phyloP scores from a whole-genome alignment of 2,329 filamentous ascomycete species.

The Aspergillus clavatus region DNA sequence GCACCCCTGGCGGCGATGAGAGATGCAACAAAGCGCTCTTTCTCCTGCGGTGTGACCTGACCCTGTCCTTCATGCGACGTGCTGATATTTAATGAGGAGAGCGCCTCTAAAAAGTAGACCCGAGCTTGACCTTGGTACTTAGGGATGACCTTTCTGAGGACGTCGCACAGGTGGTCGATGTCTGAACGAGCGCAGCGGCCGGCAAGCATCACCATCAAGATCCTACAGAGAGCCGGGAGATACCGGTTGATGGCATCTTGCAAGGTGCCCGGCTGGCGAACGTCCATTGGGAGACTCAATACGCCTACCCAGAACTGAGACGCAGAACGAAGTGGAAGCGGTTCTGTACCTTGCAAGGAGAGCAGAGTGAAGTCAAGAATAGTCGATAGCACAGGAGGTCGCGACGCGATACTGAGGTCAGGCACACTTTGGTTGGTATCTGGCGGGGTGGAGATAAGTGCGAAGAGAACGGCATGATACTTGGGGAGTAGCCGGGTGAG shows the following conservation, averaged over 20 bases:
- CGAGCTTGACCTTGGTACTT: slow-evolving; percentile 40
- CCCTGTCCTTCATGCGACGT: slow-evolving; percentile 18
- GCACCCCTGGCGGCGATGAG: slow-evolving; percentile 37
- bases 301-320: slow-evolving; percentile 42
- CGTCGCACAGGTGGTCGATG: slow-evolving; percentile 38
- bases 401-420: slow-evolving; percentile 2
- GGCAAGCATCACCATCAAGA: slow-evolving; percentile 38
- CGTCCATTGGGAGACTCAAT: slow-evolving; percentile 29
- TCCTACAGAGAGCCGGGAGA: slow-evolving; percentile 35
- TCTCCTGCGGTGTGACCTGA: slow-evolving; percentile 29
- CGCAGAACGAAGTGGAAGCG: slow-evolving; percentile 44
- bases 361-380: slow-evolving; percentile 40
- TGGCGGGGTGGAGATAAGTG: slow-evolving; percentile 24
- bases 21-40: slow-evolving; percentile 39
- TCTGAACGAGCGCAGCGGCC: slow-evolving; percentile 45
- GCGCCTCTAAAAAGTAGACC: slow-evolving; percentile 32
- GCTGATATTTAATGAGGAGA: slow-evolving; percentile 27
- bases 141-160: slow-evolving; percentile 39
- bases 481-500: slow-evolving; percentile 40
- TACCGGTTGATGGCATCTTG: slow-evolving; percentile 33
- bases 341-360: slow-evolving; percentile 39
- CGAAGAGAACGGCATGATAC: slow-evolving; percentile 37
- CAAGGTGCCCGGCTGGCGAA: slow-evolving; percentile 19
- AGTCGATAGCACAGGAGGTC: slow-evolving; percentile 28
- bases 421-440: slow-evolving; percentile 4